phyloP scores from a whole-genome alignment of 331 rosid species.

The Rhamnella rubrinervis region DNA sequence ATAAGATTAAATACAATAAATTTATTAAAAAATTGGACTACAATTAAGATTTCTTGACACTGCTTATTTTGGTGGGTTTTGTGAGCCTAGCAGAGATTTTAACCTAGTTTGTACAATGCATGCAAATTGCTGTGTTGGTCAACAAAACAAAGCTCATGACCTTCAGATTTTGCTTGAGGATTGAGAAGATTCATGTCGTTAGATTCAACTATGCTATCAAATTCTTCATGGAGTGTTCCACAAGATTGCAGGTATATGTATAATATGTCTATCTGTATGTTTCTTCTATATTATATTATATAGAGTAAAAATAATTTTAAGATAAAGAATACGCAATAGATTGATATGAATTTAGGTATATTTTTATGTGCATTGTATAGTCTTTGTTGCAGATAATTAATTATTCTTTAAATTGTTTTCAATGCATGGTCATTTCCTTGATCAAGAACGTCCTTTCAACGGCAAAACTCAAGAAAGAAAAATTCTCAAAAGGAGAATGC shows the following conservation, averaged over 20 bases:
- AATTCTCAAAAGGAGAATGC: too few relatives aligned
- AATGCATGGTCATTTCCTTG: too few relatives aligned
- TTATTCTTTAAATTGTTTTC: too few relatives aligned
- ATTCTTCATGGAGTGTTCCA: conserved; percentile 68
- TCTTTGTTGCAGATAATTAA: too few relatives aligned
- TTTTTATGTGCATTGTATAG: too few relatives aligned
- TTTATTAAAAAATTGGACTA: conserved; percentile 35
- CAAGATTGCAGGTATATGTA: conserved; percentile 58
- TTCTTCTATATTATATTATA: too few relatives aligned
- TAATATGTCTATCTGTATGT: too few relatives aligned
- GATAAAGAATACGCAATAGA: too few relatives aligned
- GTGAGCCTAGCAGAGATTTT: conserved; percentile 44
- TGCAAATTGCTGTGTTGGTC: conserved; percentile 86
- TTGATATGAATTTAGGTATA: too few relatives aligned
- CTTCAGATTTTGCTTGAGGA: conserved; percentile 65
- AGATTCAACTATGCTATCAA: conserved; percentile 10
- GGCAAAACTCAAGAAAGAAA: too few relatives aligned
- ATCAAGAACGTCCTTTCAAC: too few relatives aligned
- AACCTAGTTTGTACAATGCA: conserved; percentile 68
- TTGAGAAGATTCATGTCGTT: conserved; percentile 49
- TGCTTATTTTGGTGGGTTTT: conserved; percentile 69
- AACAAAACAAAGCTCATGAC: conserved; percentile 62
- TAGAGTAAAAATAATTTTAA: too few relatives aligned
- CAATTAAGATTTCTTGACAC: conserved; percentile 67
- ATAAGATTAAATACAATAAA: conserved; percentile 49